These are phyloP conservation scores for Scleroderma citrinum DNA, from an alignment of 768 basidiomycete genomes.

Conservation along the genomic window DNA sequence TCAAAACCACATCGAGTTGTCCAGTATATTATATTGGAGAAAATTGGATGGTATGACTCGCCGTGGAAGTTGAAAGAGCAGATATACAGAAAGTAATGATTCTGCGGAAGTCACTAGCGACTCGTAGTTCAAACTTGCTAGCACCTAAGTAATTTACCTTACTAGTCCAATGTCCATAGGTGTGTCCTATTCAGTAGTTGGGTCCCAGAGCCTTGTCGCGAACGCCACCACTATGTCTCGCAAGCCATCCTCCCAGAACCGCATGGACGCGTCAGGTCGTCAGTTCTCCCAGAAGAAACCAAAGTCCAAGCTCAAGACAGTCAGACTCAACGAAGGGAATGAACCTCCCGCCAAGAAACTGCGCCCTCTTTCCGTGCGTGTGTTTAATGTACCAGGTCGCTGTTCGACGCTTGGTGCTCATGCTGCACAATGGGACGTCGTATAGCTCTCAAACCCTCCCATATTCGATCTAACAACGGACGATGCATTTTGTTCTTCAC, in stretches of 20 bases:
- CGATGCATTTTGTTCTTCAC: constrained; percentile 4
- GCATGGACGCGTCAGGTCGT: background rate
- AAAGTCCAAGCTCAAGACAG: constrained; percentile 18
- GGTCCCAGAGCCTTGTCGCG: too few species aligned
- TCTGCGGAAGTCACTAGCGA: background rate
- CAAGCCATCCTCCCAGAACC: constrained; percentile 9
- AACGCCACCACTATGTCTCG: constrained; percentile 10
- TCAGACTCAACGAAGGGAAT: constrained; percentile 14
- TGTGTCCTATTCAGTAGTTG: too few species aligned
- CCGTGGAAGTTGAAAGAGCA: constrained; percentile 66
- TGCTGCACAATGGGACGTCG: background rate
- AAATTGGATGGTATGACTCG: constrained; percentile 61
- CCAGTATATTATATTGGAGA: constrained; percentile 46
- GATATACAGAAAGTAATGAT: constrained; percentile 28
- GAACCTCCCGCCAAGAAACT: constrained; percentile 19
- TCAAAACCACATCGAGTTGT: constrained; percentile 33
- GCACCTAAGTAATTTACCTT: too few species aligned
- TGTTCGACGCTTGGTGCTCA: background rate
- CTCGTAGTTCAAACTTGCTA: too few species aligned
- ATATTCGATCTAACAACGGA: constrained; percentile 14
- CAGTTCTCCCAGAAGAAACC: background rate
- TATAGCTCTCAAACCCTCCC: constrained; percentile 10
- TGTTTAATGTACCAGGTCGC: background rate
- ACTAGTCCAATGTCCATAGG: too few species aligned
- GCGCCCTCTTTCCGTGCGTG: constrained; percentile 4